Conservation (phyloP, 2,329 filamentous ascomycete species). For the Pseudogymnoascus sp. region DNA sequence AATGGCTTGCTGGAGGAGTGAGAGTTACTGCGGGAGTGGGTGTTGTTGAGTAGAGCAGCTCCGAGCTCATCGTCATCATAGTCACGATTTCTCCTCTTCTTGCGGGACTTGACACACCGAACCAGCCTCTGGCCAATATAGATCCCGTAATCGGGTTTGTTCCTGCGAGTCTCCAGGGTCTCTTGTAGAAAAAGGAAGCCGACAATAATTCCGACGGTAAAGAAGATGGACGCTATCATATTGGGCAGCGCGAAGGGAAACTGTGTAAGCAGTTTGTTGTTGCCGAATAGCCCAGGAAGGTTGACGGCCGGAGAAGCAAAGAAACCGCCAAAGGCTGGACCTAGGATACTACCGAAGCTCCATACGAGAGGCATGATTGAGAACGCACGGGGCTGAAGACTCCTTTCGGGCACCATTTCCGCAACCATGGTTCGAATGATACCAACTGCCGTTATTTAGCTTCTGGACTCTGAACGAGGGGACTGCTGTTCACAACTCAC, state of each 20-base stretch:
- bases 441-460: constrained; percentile 49
- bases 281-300: constrained; percentile 63
- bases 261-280: constrained; percentile 58
- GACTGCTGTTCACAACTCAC: constrained; percentile 33
- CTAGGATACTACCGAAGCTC: constrained; percentile 81
- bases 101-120: constrained; percentile 23
- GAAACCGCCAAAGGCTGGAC: constrained; percentile 79
- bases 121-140: constrained; percentile 62
- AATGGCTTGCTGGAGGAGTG: constrained; percentile 14
- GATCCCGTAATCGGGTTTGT: constrained; percentile 67
- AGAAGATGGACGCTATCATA: constrained; percentile 67
- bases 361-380: constrained; percentile 89
- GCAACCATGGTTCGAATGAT: constrained; percentile 90
- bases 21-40: constrained; percentile 25
- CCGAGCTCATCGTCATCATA: constrained; percentile 51
- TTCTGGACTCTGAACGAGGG: neutral
- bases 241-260: constrained; percentile 86
- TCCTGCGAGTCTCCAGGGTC: constrained; percentile 66
- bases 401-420: constrained; percentile 81
- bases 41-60: constrained; percentile 44
- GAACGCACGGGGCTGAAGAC: constrained; percentile 82
- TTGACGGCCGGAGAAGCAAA: constrained; percentile 74
- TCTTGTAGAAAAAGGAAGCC: constrained; percentile 79
- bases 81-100: constrained; percentile 16
- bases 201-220: constrained; percentile 66